These are phyloP conservation scores for Spizellomyces sp. DNA, from an alignment of 192 early-diverging fungal species.

Conservation along the genomic window DNA sequence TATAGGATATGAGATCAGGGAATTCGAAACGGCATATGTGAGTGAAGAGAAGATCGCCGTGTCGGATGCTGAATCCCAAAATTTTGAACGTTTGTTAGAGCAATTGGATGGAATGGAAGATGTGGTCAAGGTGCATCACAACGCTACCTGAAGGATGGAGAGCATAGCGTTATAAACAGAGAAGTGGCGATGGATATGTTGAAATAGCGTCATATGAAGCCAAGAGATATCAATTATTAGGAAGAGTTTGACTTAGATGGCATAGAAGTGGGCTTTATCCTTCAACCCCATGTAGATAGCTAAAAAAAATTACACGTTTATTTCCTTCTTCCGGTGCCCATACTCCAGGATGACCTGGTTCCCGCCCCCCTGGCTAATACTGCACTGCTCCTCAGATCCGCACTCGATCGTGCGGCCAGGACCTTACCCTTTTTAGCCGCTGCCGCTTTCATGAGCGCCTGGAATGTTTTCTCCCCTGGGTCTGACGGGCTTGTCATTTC, in stretches of 20 bases:
- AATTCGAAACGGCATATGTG: constrained; percentile 60
- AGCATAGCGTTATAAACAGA: no score
- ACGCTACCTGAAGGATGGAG: neutral
- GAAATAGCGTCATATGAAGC: no score
- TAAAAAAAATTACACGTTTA: no score
- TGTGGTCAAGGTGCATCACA: constrained; percentile 58
- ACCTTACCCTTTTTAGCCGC: constrained; percentile 28
- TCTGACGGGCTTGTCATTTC: constrained; percentile 2
- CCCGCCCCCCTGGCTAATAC: no score
- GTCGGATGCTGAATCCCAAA: constrained; percentile 46
- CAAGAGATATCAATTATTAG: no score
- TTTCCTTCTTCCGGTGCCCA: no score
- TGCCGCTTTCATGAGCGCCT: constrained; percentile 25
- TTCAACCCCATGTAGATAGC: no score
- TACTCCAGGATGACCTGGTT: no score
- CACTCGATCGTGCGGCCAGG: constrained; percentile 20
- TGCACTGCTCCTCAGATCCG: neutral
- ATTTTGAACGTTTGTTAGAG: constrained; percentile 52
- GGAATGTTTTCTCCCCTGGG: constrained; percentile 15
- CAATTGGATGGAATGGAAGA: constrained; percentile 66
- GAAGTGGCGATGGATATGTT: no score
- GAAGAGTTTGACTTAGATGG: no score
- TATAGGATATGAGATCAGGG: constrained; percentile 56
- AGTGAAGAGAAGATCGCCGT: constrained; percentile 49
- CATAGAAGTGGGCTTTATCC: no score